These are phyloP conservation scores for Microdochium nivale DNA, from an alignment of 2,329 filamentous ascomycete species.

Conservation along the genomic window DNA sequence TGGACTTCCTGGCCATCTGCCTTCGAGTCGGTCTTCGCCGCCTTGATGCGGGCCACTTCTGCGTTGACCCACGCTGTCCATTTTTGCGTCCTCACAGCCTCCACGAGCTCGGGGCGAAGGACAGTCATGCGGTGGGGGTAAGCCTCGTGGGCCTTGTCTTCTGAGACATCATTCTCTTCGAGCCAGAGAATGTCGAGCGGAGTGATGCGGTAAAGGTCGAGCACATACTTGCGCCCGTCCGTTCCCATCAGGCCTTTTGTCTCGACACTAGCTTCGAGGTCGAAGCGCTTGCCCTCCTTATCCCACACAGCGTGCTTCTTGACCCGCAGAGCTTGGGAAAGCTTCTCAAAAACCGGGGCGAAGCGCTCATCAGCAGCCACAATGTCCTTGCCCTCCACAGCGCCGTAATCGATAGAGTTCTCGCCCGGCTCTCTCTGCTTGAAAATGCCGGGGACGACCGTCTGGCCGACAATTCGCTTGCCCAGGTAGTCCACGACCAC, in stretches of 20 bases:
- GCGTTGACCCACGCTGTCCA: conserved; percentile 82
- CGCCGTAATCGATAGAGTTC: conserved; percentile 98
- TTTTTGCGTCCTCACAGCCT: conserved; percentile 74
- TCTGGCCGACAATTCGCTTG: conserved; percentile 94
- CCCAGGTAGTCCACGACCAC: conserved; percentile 96
- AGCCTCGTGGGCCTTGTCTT: conserved; percentile 30
- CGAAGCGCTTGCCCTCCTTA: conserved; percentile 83
- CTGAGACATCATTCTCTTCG: conserved; percentile 56
- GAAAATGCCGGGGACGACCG: conserved; percentile 97
- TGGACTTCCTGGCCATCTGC: conserved; percentile 25
- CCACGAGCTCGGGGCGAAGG: conserved; percentile 80
- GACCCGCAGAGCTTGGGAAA: conserved; percentile 82
- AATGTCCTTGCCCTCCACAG: conserved; percentile 92
- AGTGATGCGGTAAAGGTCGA: conserved; percentile 91
- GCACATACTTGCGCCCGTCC: conserved; percentile 93
- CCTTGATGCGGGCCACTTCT: conserved; percentile 54
- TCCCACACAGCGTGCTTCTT: conserved; percentile 98
- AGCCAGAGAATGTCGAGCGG: conserved; percentile 87
- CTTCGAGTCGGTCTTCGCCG: conserved; percentile 19
- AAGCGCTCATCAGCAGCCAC: conserved; percentile 88
- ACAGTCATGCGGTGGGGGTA: conserved; percentile 98
- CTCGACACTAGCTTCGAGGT: conserved; percentile 91
- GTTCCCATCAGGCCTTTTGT: conserved; percentile 97
- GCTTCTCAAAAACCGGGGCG: conserved; percentile 72
- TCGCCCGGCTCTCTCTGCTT: conserved; percentile 96